Conservation (phyloP, 2,329 filamentous ascomycete genomes). For the Ophiosphaerella herpotricha region DNA sequence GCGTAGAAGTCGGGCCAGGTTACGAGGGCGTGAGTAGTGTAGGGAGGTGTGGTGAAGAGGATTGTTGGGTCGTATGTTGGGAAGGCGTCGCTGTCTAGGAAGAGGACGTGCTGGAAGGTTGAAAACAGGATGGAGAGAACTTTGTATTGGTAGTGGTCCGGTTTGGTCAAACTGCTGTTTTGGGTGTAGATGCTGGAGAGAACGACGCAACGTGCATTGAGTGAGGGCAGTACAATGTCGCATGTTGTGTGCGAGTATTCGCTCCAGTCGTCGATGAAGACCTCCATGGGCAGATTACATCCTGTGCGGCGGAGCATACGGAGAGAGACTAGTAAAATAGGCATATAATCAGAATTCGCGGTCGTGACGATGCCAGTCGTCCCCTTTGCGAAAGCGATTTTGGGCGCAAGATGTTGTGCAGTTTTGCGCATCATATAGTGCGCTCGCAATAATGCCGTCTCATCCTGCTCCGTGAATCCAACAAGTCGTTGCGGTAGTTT, state of each 20-base stretch:
- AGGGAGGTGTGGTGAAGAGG: slow-evolving; percentile 59
- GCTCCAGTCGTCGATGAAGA: slow-evolving; percentile 44
- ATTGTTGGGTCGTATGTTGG: slow-evolving; percentile 52
- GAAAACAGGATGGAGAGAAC: slow-evolving; percentile 62
- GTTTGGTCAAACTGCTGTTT: slow-evolving; percentile 13
- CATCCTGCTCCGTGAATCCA: slow-evolving; percentile 22
- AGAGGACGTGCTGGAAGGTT: slow-evolving; percentile 62
- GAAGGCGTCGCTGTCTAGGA: slow-evolving; percentile 63
- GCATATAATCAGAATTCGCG: slow-evolving; percentile 54
- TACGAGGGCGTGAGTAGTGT: slow-evolving; percentile 57
- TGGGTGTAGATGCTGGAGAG: slow-evolving; percentile 31
- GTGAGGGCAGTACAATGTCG: slow-evolving; percentile 41
- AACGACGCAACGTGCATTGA: slow-evolving; percentile 48
- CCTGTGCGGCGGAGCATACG: slow-evolving; percentile 59
- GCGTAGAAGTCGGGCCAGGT: slow-evolving; percentile 63
- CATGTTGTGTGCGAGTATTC: slow-evolving; percentile 49
- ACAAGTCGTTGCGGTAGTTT: slow-evolving; percentile 14
- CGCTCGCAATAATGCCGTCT: slow-evolving; percentile 20
- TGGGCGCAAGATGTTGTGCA: slow-evolving; percentile 23
- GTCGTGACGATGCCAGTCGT: slow-evolving; percentile 58
- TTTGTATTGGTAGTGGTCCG: slow-evolving; percentile 58
- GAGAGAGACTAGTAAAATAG: slow-evolving; percentile 56
- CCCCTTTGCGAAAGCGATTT: slow-evolving; percentile 46
- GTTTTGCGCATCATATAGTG: slow-evolving; percentile 28
- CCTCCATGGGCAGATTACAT: slow-evolving; percentile 55